Evolutionary conservation across 2,329 filamentous ascomycete species (phyloP).

Genomic region (Escovopsis weberi): DNA sequence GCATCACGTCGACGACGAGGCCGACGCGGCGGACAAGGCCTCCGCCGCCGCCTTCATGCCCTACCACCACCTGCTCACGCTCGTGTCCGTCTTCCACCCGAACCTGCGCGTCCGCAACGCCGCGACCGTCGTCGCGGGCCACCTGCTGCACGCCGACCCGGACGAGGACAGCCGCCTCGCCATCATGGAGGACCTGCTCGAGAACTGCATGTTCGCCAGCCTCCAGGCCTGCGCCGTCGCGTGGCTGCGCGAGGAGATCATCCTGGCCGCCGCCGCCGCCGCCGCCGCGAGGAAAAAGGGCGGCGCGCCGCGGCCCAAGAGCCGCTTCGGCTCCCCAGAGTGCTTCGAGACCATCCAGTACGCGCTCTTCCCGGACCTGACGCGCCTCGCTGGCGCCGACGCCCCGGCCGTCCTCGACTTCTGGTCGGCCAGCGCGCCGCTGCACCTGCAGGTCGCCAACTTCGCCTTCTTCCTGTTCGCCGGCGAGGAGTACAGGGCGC

Average conservation of each 20-base stretch:
- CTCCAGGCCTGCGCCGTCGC: conserved; percentile 48
- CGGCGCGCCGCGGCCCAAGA: conserved; percentile 8
- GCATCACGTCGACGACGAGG: conserved; percentile 20
- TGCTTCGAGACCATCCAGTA: conserved; percentile 47
- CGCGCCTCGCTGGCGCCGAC: conserved; percentile 28
- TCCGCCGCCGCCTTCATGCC: conserved; percentile 33
- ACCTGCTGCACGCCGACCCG: conserved; percentile 42
- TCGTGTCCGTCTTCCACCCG: conserved; percentile 43
- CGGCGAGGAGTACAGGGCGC: conserved; percentile 26
- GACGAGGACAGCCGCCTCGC: conserved; percentile 42
- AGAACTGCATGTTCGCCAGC: conserved; percentile 48
- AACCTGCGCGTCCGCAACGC: conserved; percentile 39
- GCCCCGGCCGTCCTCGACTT: conserved; percentile 33
- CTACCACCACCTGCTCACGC: conserved; percentile 44
- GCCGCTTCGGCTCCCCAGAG: conserved; percentile 35
- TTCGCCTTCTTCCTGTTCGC: conserved; percentile 43
- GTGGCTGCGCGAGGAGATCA: conserved; percentile 50
- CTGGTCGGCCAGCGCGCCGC: conserved; percentile 35
- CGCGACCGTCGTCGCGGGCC: conserved; percentile 36
- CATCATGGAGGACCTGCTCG: conserved; percentile 49
- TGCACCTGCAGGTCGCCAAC: conserved; percentile 46
- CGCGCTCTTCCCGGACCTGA: conserved; percentile 42
- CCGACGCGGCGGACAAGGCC: conserved; percentile 22
- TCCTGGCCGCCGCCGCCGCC: conserved; percentile 21
- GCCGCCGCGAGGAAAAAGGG: conserved; percentile 20